Conservation (phyloP, 257 asterid genomes). For the Sherardia arvensis region DNA sequence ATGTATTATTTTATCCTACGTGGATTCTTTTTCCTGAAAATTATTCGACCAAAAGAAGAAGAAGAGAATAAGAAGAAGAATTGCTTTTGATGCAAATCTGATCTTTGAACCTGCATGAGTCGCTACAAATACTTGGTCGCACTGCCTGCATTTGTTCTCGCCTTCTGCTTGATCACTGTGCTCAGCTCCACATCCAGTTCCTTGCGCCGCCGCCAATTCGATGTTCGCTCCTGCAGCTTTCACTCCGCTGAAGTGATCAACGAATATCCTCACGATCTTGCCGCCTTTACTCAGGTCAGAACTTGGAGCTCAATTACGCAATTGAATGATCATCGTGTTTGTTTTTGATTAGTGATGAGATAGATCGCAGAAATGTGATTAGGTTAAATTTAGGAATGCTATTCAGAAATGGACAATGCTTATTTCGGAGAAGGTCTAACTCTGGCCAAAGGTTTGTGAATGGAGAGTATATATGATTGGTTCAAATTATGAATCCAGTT, state of each 20-base stretch:
- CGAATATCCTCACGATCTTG: constrained; percentile 77
- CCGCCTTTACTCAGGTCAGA: constrained; percentile 77
- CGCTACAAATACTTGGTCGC: constrained; percentile 24
- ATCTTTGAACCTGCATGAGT: too few relatives aligned
- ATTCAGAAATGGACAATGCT: constrained; percentile 40
- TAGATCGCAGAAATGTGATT: neutral
- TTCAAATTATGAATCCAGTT: neutral
- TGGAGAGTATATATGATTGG: constrained; percentile 1
- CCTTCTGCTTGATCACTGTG: constrained; percentile 18
- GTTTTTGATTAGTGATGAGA: neutral
- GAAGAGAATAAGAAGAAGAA: too few relatives aligned
- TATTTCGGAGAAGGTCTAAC: constrained; percentile 94
- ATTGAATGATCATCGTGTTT: neutral
- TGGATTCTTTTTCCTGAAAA: too few relatives aligned
- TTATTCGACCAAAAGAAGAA: too few relatives aligned
- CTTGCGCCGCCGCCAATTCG: constrained; percentile 16
- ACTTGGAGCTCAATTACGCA: neutral
- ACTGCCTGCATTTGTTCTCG: constrained; percentile 24
- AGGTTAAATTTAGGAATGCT: neutral
- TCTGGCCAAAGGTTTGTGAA: constrained; percentile 72
- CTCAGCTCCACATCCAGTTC: constrained; percentile 30
- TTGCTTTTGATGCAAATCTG: too few relatives aligned
- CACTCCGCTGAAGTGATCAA: constrained; percentile 54
- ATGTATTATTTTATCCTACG: too few relatives aligned
- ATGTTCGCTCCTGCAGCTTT: constrained; percentile 24